Evolutionary conservation across 2,329 filamentous ascomycete species (phyloP).

Genomic region (Penicillium hordei): DNA sequence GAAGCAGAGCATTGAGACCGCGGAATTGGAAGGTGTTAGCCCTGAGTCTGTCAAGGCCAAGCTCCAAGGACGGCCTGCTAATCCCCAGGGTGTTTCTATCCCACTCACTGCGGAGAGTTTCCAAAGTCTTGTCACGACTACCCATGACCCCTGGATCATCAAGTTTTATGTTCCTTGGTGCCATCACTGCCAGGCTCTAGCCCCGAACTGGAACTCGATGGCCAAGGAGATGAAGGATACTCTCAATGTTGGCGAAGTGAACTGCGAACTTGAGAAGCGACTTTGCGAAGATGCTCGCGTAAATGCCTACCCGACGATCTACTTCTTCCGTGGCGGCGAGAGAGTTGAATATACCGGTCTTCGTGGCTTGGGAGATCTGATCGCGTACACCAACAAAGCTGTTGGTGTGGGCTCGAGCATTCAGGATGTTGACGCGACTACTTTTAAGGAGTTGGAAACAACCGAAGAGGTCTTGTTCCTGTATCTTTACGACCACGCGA

Average conservation of each 20-base stretch:
- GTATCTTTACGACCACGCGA: constrained; percentile 97
- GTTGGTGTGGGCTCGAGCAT: constrained; percentile 75
- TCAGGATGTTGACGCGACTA: constrained; percentile 72
- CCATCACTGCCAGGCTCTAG: constrained; percentile 89
- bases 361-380: constrained; percentile 84
- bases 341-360: constrained; percentile 90
- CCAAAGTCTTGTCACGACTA: constrained; percentile 78
- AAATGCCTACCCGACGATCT: constrained; percentile 78
- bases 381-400: constrained; percentile 83
- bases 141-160: constrained; percentile 93
- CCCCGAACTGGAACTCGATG: constrained; percentile 84
- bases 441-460: constrained; percentile 80
- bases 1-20: constrained; percentile 24
- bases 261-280: constrained; percentile 80
- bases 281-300: constrained; percentile 91
- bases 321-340: constrained; percentile 91
- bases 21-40: constrained; percentile 38
- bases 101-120: constrained; percentile 81
- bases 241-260: constrained; percentile 92
- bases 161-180: constrained; percentile 99
- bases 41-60: constrained; percentile 50
- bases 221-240: constrained; percentile 86
- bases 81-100: constrained; percentile 72
- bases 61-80: constrained; percentile 60
- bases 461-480: constrained; percentile 94